Evolutionary conservation across 768 basidiomycete species (phyloP).

Genomic region (Fibroporia radiculosa): DNA sequence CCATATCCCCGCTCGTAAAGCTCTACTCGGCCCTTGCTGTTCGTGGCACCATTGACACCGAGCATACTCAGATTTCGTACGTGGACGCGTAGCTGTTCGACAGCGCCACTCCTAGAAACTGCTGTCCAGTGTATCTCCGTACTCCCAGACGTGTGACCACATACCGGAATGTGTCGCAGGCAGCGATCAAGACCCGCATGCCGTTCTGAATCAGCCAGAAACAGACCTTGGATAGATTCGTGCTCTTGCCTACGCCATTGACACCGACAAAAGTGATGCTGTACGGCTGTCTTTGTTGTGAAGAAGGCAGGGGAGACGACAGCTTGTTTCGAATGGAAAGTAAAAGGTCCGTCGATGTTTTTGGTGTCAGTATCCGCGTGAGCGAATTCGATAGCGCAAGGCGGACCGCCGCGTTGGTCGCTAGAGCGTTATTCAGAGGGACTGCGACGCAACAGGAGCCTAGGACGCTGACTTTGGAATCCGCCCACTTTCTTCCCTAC

Average conservation of each 20-base stretch:
- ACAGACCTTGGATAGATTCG: constrained; percentile 95
- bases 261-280: constrained; percentile 96
- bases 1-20: constrained; percentile 96
- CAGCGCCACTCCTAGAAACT: constrained; percentile 74
- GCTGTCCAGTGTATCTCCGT: not conserved
- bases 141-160: constrained; percentile 11
- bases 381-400: constrained; percentile 77
- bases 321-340: constrained; percentile 89
- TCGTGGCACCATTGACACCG: constrained; percentile 55
- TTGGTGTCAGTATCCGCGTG: constrained; percentile 92
- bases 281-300: constrained; percentile 79
- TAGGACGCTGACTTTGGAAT: constrained; percentile 62
- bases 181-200: constrained; percentile 88
- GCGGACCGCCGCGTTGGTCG: constrained; percentile 78
- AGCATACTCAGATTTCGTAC: constrained; percentile 91
- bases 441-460: constrained; percentile 4
- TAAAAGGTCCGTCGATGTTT: constrained; percentile 93
- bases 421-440: constrained; percentile 30
- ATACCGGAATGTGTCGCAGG: constrained; percentile 94
- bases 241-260: constrained; percentile 98
- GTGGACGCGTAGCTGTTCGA: constrained; percentile 95
- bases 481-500: constrained; percentile 88
- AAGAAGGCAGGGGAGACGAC: constrained; percentile 62
- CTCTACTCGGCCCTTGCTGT: constrained; percentile 74
- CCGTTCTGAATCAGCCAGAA: constrained; percentile 99